Evolutionary conservation across 2,329 filamentous ascomycete genomes (phyloP), one percentile per base, ranked within the genome.

Genomic region (Calonectria naviculata): DNA sequence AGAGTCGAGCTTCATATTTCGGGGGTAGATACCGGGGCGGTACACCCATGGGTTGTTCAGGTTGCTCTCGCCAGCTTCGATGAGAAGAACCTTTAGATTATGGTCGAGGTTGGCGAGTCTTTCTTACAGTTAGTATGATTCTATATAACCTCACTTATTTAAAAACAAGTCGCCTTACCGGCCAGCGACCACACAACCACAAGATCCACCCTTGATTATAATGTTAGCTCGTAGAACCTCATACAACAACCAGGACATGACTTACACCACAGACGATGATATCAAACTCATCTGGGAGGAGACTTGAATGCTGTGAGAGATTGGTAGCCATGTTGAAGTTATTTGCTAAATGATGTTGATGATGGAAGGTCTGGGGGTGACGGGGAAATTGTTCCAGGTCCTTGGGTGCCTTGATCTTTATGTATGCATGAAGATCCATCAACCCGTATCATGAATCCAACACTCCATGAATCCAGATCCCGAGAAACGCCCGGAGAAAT

Each of bases 1-100:
- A 76, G 92, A 94, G 87, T 94, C 67, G 13, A 69, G 60, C 49
- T 94, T 87, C 92, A 94, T 94, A 84, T 95, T 95, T 54, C 87
- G 85, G n/a, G 93, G 93, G 83, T 93, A 95, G 81, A 95, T 93
- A 66, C 92, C 93, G 3, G 93, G 93, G 7, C 93, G 90, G 84
- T 89, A 94, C 15, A 95, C 92, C 91, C 89, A 94, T 82, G 92
- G 93, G 80, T 95, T 94, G 85, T 95, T 95, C 70, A 94, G 82
- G 78, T 94, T 94, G 82, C 87, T 92, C 85, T 93, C 92, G 49
- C 92, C 92, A 41, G 88, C 92, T 83, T 94, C 92, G 74, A 94
- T 92, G 74, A 94, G 84, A 74, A 94, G 85, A 67, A 94, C 92
- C 78, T 84, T 85, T 88, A 93, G 83, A 88, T 93, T 94, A 80